Conservation (phyloP, 305 asterid genomes). For the Nicotiana rustica region DNA sequence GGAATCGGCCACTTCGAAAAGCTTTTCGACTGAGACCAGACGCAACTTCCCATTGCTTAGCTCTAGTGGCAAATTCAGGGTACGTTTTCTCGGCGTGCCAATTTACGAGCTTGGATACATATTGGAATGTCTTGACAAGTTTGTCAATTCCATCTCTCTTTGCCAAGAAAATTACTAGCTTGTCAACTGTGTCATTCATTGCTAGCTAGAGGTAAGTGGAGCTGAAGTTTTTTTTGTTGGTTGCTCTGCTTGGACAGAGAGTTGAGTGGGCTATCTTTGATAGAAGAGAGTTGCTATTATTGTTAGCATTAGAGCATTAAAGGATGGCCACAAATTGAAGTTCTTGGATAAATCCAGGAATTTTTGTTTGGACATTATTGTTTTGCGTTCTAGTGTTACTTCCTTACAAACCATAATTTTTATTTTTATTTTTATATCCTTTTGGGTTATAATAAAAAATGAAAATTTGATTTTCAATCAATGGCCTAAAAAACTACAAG, state of each 20-base stretch:
- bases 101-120: conserved; percentile 79
- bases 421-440: conserved; percentile 7
- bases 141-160: conserved; percentile 96
- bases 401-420: neutral
- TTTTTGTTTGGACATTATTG: conserved; percentile 30
- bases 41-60: conserved; percentile 91
- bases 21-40: conserved; percentile 95
- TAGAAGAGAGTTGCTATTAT: neutral
- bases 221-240: neutral
- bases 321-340: conserved; percentile 29
- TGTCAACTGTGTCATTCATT: conserved; percentile 86
- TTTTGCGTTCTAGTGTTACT: conserved; percentile 26
- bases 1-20: conserved; percentile 82
- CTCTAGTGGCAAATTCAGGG: conserved; percentile 65
- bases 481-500: conserved; percentile 10
- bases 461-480: conserved; percentile 8
- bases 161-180: conserved; percentile 79
- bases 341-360: conserved; percentile 27
- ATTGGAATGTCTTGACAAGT: conserved; percentile 90
- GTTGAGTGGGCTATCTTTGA: conserved; percentile 25
- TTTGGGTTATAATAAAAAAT: conserved; percentile 3
- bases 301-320: conserved; percentile 24
- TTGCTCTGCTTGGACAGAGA: conserved; percentile 8
- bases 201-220: neutral
- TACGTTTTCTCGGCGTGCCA: conserved; percentile 61